Base-by-base conservation (phyloP, 768 basidiomycete species). In the Cystofilobasidium ferigula region DNA sequence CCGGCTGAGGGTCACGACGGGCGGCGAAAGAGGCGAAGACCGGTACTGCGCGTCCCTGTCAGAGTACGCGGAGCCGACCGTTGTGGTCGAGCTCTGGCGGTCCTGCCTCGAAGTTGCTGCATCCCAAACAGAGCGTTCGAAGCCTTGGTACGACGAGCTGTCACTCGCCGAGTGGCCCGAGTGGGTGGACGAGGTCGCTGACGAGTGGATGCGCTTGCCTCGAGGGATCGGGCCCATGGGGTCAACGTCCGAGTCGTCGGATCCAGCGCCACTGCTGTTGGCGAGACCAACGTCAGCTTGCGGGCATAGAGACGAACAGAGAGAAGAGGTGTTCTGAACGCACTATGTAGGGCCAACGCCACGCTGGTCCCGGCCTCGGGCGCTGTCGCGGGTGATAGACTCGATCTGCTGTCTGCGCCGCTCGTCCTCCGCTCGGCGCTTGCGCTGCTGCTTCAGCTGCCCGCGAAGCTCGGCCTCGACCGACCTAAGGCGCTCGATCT, bases 241-340 rank as follows among this genome's bases (percentile, higher is more conserved):
- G 51, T 54, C 51, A 32, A 54, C 30, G 30, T 54, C 51, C 16
- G 51, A 54, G 51, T 54, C 51, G 30, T 54, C 51, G 28, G 51
- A 54, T 10, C 3, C 12, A 20, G 4, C 26, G 47, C 22, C 47
- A n/a, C 26, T 48, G 47, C 22, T 4, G 22, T 3, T 10, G 22
- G 22, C 9, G 22, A 5, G 3, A 24, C 10, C 20, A 18, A 7
- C 28, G 26, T 26, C 28, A 14, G 12, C 9, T 24, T 24, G 48
- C 20, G 48, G n/a, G n/a, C n/a, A n/a, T n/a, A n/a, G n/a, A n/a
- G n/a, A n/a, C n/a, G n/a, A n/a, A n/a, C n/a, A 51, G 10, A 14
- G 48, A 5, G 12, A 51, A 5, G 14, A 9, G 45, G 45, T 20
- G 8, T 7, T 8, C 8, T 8, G 8, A 4, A 48, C 47, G 3